Conservation (phyloP, 805 yeast species). For the Pichia sporocuriosa region DNA sequence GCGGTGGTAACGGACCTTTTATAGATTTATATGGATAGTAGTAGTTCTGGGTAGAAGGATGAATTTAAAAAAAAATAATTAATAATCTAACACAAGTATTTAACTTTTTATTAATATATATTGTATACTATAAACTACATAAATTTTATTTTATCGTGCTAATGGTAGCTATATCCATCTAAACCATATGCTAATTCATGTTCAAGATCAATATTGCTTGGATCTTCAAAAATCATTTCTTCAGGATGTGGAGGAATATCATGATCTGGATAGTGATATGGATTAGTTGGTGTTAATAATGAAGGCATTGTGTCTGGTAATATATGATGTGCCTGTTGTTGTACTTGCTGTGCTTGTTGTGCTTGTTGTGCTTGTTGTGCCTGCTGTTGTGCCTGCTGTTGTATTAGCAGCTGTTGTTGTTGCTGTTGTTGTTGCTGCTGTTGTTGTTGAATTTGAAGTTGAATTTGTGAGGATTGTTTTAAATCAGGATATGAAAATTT, state of each 20-base stretch:
- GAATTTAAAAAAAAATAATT: no score
- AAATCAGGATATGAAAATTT: conserved; percentile 11
- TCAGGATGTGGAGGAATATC: conserved; percentile 62
- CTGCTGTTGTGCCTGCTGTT: conserved; percentile 16
- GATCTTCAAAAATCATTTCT: conserved; percentile 32
- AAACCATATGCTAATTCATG: conserved; percentile 63
- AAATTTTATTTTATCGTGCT: background rate
- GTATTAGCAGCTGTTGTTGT: conserved; percentile 18
- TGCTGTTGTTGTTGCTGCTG: conserved; percentile 13
- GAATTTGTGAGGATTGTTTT: conserved; percentile 7
- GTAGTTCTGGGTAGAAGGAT: background rate
- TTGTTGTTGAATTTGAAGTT: conserved; percentile 2
- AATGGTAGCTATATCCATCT: conserved; percentile 38
- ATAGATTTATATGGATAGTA: conserved; percentile 20
- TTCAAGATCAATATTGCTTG: conserved; percentile 43
- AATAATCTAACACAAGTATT: no score
- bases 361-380: conserved; percentile 13
- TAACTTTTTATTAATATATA: background rate
- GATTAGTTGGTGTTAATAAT: conserved; percentile 39
- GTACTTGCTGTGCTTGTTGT: conserved; percentile 7
- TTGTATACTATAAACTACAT: background rate
- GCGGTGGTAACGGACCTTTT: conserved; percentile 1
- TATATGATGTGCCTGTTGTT: background rate
- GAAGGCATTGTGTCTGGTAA: conserved; percentile 20
- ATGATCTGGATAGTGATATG: conserved; percentile 32